phyloP scores from a whole-genome alignment of 345 rosid genomes.

The Salix purpurea region DNA sequence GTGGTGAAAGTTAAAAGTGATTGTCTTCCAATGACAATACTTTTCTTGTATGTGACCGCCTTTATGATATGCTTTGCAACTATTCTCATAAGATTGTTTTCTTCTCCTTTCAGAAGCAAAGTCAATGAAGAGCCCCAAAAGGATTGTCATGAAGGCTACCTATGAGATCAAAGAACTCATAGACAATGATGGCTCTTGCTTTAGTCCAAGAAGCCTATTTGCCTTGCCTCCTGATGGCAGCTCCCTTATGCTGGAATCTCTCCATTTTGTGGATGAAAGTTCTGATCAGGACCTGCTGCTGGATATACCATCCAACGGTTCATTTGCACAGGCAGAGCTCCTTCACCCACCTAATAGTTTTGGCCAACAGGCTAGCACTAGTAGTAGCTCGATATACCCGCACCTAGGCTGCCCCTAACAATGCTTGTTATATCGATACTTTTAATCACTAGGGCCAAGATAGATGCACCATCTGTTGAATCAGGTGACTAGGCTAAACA shows the following conservation, averaged over 20 bases:
- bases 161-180: conserved; percentile 52
- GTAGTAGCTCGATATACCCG: conserved; percentile 55
- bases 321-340: conserved; percentile 89
- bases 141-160: conserved; percentile 44
- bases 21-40: background rate
- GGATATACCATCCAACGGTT: conserved; percentile 75
- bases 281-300: conserved; percentile 79
- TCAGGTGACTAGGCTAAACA: conserved; percentile 15
- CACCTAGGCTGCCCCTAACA: conserved; percentile 37
- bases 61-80: background rate
- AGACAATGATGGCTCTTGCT: conserved; percentile 62
- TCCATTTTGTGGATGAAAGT: conserved; percentile 48
- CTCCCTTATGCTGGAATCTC: conserved; percentile 54
- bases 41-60: background rate
- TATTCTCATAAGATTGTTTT: background rate
- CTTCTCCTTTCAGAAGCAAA: conserved; percentile 48
- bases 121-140: conserved; percentile 67
- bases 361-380: conserved; percentile 56
- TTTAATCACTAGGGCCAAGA: conserved; percentile 21
- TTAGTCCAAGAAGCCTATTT: conserved; percentile 67
- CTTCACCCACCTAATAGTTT: conserved; percentile 48
- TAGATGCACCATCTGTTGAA: conserved; percentile 24
- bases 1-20: background rate
- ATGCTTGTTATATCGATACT: conserved; percentile 8
- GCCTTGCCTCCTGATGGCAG: conserved; percentile 63